Conservation (phyloP, 2,329 filamentous ascomycete species). For the Fusarium sp. region DNA sequence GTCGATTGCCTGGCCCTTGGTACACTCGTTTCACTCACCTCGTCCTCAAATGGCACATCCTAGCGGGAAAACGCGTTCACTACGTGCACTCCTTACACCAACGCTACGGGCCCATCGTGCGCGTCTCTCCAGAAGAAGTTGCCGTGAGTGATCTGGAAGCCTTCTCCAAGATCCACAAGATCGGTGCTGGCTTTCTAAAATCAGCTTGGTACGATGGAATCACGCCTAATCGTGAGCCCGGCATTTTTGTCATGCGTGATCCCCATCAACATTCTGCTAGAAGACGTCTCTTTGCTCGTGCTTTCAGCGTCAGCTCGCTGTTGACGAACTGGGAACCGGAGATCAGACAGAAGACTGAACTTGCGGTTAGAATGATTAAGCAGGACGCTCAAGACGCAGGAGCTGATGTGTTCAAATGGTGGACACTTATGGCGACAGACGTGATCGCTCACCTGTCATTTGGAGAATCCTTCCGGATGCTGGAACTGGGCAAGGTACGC, state of each 20-base stretch:
- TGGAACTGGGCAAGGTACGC: constrained; percentile 18
- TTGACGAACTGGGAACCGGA: constrained; percentile 7
- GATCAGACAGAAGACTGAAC: not conserved
- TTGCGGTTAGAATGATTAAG: not conserved
- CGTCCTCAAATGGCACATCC: not conserved
- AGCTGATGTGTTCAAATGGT: constrained; percentile 31
- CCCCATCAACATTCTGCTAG: constrained; percentile 5
- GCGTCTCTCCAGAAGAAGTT: not conserved
- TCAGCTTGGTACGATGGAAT: constrained; percentile 17
- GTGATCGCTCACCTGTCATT: constrained; percentile 26
- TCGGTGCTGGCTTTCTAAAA: constrained; percentile 26
- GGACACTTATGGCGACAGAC: constrained; percentile 28
- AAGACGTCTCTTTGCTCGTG: constrained; percentile 12
- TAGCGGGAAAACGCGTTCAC: constrained; percentile 10
- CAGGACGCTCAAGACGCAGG: not conserved
- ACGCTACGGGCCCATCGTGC: not conserved
- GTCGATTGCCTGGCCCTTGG: constrained; percentile 10
- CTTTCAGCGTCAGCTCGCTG: constrained; percentile 18
- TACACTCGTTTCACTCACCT: constrained; percentile 18
- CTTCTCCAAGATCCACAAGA: constrained; percentile 25
- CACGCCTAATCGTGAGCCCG: not conserved
- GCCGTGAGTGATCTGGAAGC: constrained; percentile 6
- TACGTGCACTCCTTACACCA: constrained; percentile 8
- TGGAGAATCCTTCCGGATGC: constrained; percentile 25
- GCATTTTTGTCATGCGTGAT: constrained; percentile 29